Evolutionary conservation across 805 yeast species (phyloP), one percentile per base, ranked within the genome.

Genomic region (Kluyveromyces siamensis): DNA sequence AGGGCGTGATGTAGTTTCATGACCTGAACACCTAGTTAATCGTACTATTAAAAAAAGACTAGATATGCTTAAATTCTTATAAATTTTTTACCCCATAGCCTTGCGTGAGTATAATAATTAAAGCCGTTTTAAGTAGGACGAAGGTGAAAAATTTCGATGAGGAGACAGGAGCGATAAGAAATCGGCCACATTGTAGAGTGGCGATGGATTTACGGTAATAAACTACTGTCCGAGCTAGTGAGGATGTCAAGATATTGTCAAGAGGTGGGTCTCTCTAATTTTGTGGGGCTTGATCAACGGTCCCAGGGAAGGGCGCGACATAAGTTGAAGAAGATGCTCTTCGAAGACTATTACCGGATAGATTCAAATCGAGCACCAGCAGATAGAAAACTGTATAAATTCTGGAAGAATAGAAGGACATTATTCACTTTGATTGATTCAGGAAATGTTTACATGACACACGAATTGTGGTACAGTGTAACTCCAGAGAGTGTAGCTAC

Each of bases 401-500:
- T 75, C 62, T 87, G 90, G 89, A 63, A 62, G 19, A 73, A 75
- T 40, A 66, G 95, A n/a, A 74, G 77, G 53, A 60, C 61, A 14
- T 61, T 89, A 9, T 89, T 89, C 61, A 68, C 79, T 6, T 70
- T 67, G 52, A 84, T 73, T 55, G 87, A 86, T 57, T 75, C 79
- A 7, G 91, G 93, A 2, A 51, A 58, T 0, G 73, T 88, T 1
- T 72, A 72, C 47, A 71, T 90, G 69, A 83, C 84, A 1, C 70
- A 76, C 14, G 93, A 84, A 59, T 72, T 88, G 45, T 86, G 96
- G 93, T 90, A 73, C 63, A 83, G 91, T 48, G 96, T 88, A 6
- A 90, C 98, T 0, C 90, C 96, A 0, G 97, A 90, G 58, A 57
- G 63, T 1, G 68, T 86, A 1, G 93, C 96, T 1, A 65, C 68